Evolutionary conservation across 768 basidiomycete species (phyloP), one percentile per base, ranked within the genome.

Genomic region (Tricholoma furcatifolium): DNA sequence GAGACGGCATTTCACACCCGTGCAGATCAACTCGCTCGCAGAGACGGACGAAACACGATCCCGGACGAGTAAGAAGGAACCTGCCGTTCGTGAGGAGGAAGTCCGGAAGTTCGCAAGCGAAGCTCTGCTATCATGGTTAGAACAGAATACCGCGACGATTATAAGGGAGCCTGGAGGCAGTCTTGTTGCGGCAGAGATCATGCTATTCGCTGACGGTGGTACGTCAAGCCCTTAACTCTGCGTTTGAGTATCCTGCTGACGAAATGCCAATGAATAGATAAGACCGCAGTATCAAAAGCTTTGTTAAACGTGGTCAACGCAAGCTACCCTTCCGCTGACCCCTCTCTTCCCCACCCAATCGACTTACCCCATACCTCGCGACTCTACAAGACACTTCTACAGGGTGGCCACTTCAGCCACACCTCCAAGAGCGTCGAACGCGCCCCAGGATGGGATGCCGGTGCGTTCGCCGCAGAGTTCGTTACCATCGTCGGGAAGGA

Each of bases 181-280:
- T 55, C 67, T 97, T 47, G 75, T 95, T 0, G 78, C 91, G 6
- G 73, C 79, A 10, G 94, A 98, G 56, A 75, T 93, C 44, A 84
- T 96, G 85, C 81, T 97, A 0, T 86, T 83, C 51, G 83, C 90
- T 3, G 86, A 91, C 34, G 93, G 90, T 62, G 92, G 93, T 93
- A 58, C 51, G 81, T 76, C 20, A 0, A 12, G 39, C 15, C 23
- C 21, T 14, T 31, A n/a, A 4, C 12, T 27, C 27, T 34, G 4
- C 14, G n/a, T 36, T 2, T 39, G 47, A 23, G 41, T 36, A 9
- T 42, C 6, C 12, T 21, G 4, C 32, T 44, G 23, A 32, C 30
- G 27, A 7, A 38, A 23, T 15, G 1, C n/a, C 45, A 4, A 34
- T 50, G 2, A 48, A n/a, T 61, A 94, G 93, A 94, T 67, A 93